Evolutionary conservation across 2,329 filamentous ascomycete genomes (phyloP).

Genomic region (Fulvia fulva): DNA sequence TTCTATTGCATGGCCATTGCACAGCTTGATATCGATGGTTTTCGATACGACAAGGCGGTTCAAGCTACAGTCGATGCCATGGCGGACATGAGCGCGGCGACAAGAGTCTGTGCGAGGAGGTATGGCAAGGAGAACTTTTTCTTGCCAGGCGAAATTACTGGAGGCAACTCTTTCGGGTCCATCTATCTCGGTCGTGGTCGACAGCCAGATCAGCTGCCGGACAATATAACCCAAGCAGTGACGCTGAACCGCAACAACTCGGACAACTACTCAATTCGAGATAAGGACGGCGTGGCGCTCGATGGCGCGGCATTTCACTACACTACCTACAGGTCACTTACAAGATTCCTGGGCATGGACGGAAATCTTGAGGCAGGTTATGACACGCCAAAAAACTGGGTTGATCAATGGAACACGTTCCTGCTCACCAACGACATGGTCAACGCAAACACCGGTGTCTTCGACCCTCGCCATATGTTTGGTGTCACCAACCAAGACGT

Average conservation of each 20-base stretch:
- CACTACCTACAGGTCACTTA: slow-evolving; percentile 55
- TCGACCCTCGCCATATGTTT: slow-evolving; percentile 61
- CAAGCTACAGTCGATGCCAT: slow-evolving; percentile 59
- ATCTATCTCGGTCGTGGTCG: slow-evolving; percentile 59
- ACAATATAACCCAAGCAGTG: slow-evolving; percentile 46
- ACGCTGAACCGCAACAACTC: slow-evolving; percentile 43
- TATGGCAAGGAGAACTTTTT: slow-evolving; percentile 60
- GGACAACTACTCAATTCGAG: slow-evolving; percentile 49
- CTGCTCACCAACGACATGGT: slow-evolving; percentile 55
- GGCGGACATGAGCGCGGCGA: slow-evolving; percentile 52
- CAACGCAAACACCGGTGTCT: slow-evolving; percentile 55
- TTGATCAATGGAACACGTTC: slow-evolving; percentile 53
- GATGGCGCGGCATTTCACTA: slow-evolving; percentile 61
- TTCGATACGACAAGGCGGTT: slow-evolving; percentile 61
- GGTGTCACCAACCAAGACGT: slow-evolving; percentile 62
- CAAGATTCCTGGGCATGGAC: slow-evolving; percentile 56
- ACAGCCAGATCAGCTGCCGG: slow-evolving; percentile 50
- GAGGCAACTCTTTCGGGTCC: slow-evolving; percentile 55
- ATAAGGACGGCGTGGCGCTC: slow-evolving; percentile 49
- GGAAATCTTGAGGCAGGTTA: slow-evolving; percentile 52
- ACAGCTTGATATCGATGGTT: slow-evolving; percentile 60
- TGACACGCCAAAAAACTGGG: slow-evolving; percentile 51
- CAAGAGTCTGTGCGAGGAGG: slow-evolving; percentile 54
- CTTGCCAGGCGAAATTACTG: slow-evolving; percentile 58
- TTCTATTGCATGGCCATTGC: slow-evolving; percentile 60